Evolutionary conservation across 202 grass and related monocot genomes (phyloP).

Genomic region (Cymbopogon flexuosus): DNA sequence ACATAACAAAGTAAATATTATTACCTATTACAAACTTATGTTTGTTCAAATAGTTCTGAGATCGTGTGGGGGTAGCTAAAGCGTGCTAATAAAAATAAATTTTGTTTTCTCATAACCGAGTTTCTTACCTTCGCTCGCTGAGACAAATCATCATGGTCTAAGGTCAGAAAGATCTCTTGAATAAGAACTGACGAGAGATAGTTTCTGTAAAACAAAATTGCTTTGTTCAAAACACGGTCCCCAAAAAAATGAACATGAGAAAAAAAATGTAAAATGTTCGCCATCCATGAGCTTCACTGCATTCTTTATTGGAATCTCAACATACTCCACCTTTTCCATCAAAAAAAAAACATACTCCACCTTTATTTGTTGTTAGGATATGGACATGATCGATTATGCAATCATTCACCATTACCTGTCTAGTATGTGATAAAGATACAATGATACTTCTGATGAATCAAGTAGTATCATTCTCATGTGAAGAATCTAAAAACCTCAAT

Average conservation of each 20-base stretch:
- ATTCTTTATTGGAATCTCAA: slow-evolving; percentile 17
- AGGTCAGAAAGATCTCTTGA: slow-evolving; percentile 99
- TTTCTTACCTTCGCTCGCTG: slow-evolving; percentile 80
- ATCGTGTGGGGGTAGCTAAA: not conserved
- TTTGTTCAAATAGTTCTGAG: not conserved
- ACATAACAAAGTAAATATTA: not conserved
- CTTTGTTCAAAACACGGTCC: not conserved
- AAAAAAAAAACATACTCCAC: not conserved
- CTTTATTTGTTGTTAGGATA: not conserved
- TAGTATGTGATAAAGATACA: not conserved
- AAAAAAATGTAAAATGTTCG: not conserved
- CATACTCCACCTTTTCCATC: no score
- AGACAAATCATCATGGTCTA: slow-evolving; percentile 96
- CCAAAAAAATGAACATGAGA: not conserved
- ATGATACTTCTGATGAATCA: not conserved
- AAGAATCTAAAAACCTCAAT: not conserved
- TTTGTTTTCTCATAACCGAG: slow-evolving; percentile 13
- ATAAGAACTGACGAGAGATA: slow-evolving; percentile 96
- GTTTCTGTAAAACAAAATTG: slow-evolving; percentile 57
- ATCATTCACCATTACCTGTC: not conserved
- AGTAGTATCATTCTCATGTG: not conserved
- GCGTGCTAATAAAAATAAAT: not conserved
- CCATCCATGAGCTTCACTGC: not conserved
- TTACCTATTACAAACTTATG: slow-evolving; percentile 17
- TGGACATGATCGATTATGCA: not conserved